Percentiles rank a stretch among this genome's conserved stretches.
These are phyloP conservation scores for Paramecium bursaria DNA, from an alignment of 73 alveolate genomes.

Conservation along the genomic window DNA sequence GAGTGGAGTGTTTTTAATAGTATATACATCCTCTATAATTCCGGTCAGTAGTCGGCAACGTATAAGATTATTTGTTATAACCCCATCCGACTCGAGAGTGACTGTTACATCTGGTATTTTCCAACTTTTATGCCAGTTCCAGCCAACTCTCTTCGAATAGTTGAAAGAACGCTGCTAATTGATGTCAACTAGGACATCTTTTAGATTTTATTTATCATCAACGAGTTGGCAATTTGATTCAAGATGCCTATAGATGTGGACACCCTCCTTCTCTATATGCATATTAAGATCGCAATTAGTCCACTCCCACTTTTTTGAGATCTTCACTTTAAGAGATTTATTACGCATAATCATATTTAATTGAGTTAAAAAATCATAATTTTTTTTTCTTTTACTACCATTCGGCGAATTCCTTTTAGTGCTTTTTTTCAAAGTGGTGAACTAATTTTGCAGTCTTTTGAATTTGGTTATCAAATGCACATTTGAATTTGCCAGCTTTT, in stretches of 20 bases:
- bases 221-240: slow-evolving; percentile 11
- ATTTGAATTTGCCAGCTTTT: slow-evolving; percentile 21
- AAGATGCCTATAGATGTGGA: neutral
- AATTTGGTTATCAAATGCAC: slow-evolving; percentile 26
- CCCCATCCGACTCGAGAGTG: neutral
- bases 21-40: slow-evolving; percentile 14
- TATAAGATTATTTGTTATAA: neutral
- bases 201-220: slow-evolving; percentile 8
- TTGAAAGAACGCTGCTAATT: slow-evolving; percentile 19
- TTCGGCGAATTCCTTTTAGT: slow-evolving; percentile 4
- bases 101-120: slow-evolving; percentile 24
- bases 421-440: slow-evolving; percentile 47
- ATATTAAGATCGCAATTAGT: slow-evolving; percentile 20
- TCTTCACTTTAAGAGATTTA: slow-evolving; percentile 31
- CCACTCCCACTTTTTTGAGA: slow-evolving; percentile 40
- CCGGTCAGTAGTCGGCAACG: slow-evolving; percentile 37
- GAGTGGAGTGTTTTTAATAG: slow-evolving; percentile 1
- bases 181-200: neutral
- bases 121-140: slow-evolving; percentile 65
- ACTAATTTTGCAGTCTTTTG: neutral
- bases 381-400: slow-evolving; percentile 32
- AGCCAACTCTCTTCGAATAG: slow-evolving; percentile 35
- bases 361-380: slow-evolving; percentile 1
- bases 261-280: neutral
- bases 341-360: slow-evolving; percentile 6